Conservation (phyloP, 2,329 filamentous ascomycete species). For the Hypoxylon rubiginosum region DNA sequence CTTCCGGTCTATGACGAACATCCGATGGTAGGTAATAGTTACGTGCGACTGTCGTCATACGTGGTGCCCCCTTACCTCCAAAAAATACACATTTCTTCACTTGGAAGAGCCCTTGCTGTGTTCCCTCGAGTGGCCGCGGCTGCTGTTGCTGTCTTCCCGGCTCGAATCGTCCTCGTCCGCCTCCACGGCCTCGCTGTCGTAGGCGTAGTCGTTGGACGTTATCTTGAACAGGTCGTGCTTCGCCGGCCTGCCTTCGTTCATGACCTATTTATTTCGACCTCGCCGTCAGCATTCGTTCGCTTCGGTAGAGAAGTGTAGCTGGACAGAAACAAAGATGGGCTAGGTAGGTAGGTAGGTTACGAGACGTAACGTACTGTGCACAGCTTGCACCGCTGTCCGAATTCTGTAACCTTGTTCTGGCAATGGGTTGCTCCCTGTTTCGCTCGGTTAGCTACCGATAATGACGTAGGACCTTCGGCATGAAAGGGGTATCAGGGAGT, state of each 20-base stretch:
- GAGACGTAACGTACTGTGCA: constrained; percentile 44
- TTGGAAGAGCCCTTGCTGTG: constrained; percentile 33
- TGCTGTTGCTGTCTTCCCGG: constrained; percentile 17
- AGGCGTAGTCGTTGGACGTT: constrained; percentile 24
- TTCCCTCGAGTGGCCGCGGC: constrained; percentile 8
- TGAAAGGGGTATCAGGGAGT: not conserved
- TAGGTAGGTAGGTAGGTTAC: not conserved
- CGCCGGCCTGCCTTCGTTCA: constrained; percentile 47
- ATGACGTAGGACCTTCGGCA: not conserved
- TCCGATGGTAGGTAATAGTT: not conserved
- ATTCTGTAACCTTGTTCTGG: constrained; percentile 48
- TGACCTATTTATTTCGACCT: constrained; percentile 31
- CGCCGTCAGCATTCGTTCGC: not conserved
- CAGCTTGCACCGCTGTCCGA: constrained; percentile 48
- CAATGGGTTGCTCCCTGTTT: constrained; percentile 47
- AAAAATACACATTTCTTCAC: constrained; percentile 2
- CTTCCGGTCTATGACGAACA: constrained; percentile 1
- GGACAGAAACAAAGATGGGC: no score
- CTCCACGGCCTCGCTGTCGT: constrained; percentile 28
- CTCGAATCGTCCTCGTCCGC: constrained; percentile 15
- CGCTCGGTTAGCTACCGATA: constrained; percentile 1
- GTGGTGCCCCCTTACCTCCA: not conserved
- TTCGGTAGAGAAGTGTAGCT: not conserved
- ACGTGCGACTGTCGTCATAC: constrained; percentile 3
- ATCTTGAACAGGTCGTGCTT: constrained; percentile 35